These are phyloP conservation scores for Rhizopogon vesiculosus DNA, from an alignment of 768 basidiomycete genomes.

Conservation along the genomic window DNA sequence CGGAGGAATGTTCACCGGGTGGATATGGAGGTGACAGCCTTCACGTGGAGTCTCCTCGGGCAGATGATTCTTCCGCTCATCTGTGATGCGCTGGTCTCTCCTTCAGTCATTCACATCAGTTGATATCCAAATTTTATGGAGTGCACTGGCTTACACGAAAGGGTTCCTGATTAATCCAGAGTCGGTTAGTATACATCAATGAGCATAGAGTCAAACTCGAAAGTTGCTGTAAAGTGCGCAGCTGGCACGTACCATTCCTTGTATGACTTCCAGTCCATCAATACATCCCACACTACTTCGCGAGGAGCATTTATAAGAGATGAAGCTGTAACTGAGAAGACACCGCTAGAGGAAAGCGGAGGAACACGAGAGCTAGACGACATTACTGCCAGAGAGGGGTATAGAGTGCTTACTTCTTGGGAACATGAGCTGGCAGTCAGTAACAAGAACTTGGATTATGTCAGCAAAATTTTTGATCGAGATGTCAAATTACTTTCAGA, in stretches of 20 bases:
- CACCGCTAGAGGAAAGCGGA: slow-evolving; percentile 33
- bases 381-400: background rate
- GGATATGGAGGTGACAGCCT: slow-evolving; percentile 44
- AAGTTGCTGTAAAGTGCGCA: background rate
- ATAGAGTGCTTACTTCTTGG: no score
- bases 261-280: slow-evolving; percentile 60
- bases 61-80: slow-evolving; percentile 36
- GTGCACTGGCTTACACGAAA: slow-evolving; percentile 45
- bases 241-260: slow-evolving; percentile 45
- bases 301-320: slow-evolving; percentile 55
- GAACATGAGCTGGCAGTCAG: no score
- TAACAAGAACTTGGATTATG: background rate
- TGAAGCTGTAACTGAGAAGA: slow-evolving; percentile 44
- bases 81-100: slow-evolving; percentile 44
- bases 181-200: slow-evolving; percentile 2
- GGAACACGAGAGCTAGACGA: slow-evolving; percentile 26
- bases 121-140: background rate
- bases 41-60: slow-evolving; percentile 40
- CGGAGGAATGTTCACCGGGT: slow-evolving; percentile 56
- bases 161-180: slow-evolving; percentile 48
- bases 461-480: background rate
- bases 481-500: background rate
- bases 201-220: background rate
- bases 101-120: slow-evolving; percentile 23
- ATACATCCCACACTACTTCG: slow-evolving; percentile 55